Percentiles rank a stretch among this genome's conserved stretches.
phyloP scores from a whole-genome alignment of 169 alveolate species.

The Theileria parva region DNA sequence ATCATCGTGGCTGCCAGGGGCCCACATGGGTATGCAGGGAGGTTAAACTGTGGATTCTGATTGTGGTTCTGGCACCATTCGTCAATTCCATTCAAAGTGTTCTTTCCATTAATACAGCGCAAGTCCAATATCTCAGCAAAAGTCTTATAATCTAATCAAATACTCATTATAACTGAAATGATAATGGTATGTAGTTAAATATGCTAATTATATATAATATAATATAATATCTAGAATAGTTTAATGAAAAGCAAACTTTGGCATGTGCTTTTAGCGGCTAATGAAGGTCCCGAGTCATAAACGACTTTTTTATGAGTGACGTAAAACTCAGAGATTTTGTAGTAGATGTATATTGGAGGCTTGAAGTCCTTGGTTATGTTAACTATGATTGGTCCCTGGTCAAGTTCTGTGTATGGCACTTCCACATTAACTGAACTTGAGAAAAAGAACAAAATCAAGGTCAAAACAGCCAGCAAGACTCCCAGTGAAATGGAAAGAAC shows the following conservation, averaged over 20 bases:
- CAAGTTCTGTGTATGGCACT: constrained; percentile 36
- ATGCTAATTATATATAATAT: neutral
- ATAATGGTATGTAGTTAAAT: neutral
- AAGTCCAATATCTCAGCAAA: constrained; percentile 57
- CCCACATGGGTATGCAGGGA: constrained; percentile 64
- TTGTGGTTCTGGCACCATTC: constrained; percentile 39
- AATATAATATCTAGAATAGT: neutral
- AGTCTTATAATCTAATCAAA: constrained; percentile 27
- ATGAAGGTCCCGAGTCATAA: constrained; percentile 50
- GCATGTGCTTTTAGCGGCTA: constrained; percentile 23
- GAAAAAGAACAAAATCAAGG: constrained; percentile 17
- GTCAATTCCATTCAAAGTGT: constrained; percentile 61
- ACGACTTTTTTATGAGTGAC: constrained; percentile 57
- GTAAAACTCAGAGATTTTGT: constrained; percentile 54
- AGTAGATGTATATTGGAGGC: constrained; percentile 60
- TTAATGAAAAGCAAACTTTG: constrained; percentile 24
- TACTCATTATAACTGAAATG: neutral
- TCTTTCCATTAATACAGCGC: constrained; percentile 56
- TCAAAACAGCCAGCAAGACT: constrained; percentile 18
- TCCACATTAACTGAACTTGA: constrained; percentile 33
- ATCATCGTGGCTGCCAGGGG: constrained; percentile 63
- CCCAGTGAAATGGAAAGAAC: constrained; percentile 34
- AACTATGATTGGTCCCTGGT: constrained; percentile 36
- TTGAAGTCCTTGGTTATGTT: constrained; percentile 7
- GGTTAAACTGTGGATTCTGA: constrained; percentile 23